Base-by-base conservation (phyloP, 805 yeast species). In the Candida fluviatilis region DNA sequence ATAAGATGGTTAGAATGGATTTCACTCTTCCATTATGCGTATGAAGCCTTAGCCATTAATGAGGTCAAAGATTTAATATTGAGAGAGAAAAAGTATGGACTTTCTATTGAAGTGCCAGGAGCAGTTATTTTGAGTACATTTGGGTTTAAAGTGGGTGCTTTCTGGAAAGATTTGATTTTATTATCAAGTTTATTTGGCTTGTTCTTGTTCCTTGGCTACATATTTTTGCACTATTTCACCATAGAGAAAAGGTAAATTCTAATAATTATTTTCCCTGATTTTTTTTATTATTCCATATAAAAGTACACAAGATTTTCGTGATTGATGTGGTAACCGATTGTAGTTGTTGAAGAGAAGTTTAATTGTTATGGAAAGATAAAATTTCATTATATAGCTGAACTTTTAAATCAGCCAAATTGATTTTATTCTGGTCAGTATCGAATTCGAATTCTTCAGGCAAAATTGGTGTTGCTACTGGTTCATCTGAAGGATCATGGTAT, bases 71-170 rank as follows among this genome's bases (percentile, higher is more conserved):
- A 87, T 25, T 71, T 93, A 55, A 80, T 87, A 11, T 70, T 93
- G 50, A 79, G 78, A 46, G 99, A 93, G 57, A 82, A 79, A 56
- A 93, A 93, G 62, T 91, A 83, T 54, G 99, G 99, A 0, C 72
- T 93, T 31, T 84, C 90, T 32, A 91, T 93, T 50, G 96, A 89
- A 60, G 95, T 93, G 12, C 99, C 99, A 0, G 99, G 99, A 8
- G 98, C 99, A 2, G 95, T 95, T 1, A 93, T 93, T 39, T 71
- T 93, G 49, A 85, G 95, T 49, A 88, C 98, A 0, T 93, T 93
- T 67, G 99, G 99, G 0, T 93, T 93, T 59, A 76, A 86, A 47
- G 91, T 87, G 11, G 78, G 80, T 17, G 93, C 90, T 2, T 75
- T 85, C 38, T 61, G 76, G 60, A 67, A 69, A 25, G 98, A 93